Base-by-base conservation (phyloP, 345 rosid species). In the Camelina neglecta region DNA sequence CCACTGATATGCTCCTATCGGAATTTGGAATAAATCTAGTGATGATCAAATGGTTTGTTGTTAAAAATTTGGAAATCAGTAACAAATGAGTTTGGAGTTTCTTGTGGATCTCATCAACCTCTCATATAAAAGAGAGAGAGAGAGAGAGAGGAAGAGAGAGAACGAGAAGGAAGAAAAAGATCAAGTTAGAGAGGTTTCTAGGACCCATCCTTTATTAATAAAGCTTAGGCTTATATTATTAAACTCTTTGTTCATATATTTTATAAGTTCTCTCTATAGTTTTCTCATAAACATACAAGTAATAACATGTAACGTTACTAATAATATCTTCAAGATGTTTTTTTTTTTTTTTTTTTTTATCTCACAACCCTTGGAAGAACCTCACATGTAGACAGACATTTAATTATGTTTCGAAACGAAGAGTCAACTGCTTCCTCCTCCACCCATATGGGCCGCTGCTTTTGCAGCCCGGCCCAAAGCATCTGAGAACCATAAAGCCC, bases 401-500 rank as follows among this genome's bases (percentile, higher is more conserved):
- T 55, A 20, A 3, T 45, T 55, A 13, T 49, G 67, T 48, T 47
- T 20, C 20, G n/a, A 35, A 74, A 57, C 3, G 33, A 65, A 57
- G 50, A 4, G 66, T 72, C 36, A 78, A 24, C 81, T 49, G 79
- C 73, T 82, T 71, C 75, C 83, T 69, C 82, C 88, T 58, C 75
- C 79, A 63, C 88, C 97, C 54, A 91, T 72, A 66, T 86, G 90
- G 53, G 94, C 93, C 3, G 93, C 85, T 15, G 88, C 87, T 82
- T 87, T 77, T 8, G 94, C 93, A 8, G 92, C 96, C 2, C 79
- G 87, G 26, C 72, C 79, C 83, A 91, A 81, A 41, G 73, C 84
- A 69, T 77, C 89, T 0, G 98, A 91, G 78, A 90, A 86, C 98
- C 92, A 91, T 8, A 88, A 86, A 65, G 93, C 91, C 67, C 97